Evolutionary conservation across 257 asterid species (phyloP).

Genomic region (Solanum gandarillasii): DNA sequence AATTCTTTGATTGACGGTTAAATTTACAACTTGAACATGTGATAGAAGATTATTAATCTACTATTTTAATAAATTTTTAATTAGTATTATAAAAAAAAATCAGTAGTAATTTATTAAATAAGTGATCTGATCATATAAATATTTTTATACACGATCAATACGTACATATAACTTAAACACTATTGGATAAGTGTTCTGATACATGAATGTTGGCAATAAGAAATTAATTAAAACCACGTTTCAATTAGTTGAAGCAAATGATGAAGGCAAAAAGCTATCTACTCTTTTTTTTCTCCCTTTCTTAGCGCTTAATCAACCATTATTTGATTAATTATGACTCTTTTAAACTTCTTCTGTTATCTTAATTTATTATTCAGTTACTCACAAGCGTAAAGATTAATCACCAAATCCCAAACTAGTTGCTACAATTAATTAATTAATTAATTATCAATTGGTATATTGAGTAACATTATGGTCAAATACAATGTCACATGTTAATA

Average conservation of each 20-base stretch:
- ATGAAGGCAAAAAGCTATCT: not conserved
- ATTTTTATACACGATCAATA: not conserved
- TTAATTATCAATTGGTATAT: not conserved
- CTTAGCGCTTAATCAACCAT: slow-evolving; percentile 2
- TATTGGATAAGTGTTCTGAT: not conserved
- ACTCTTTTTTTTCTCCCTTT: not conserved
- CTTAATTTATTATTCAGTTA: not conserved
- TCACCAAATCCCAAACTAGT: not conserved
- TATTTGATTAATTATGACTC: slow-evolving; percentile 1
- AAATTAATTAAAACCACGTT: not conserved
- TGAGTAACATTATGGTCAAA: not conserved
- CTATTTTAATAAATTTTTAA: too few species aligned
- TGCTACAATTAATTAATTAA: not conserved
- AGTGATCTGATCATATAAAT: not conserved
- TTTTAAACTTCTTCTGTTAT: not conserved
- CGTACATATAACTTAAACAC: not conserved
- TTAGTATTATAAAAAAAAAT: too few species aligned
- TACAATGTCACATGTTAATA: slow-evolving; percentile 3
- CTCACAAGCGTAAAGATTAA: not conserved
- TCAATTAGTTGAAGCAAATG: not conserved
- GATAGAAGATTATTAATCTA: too few species aligned
- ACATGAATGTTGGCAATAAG: not conserved
- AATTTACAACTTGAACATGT: too few species aligned
- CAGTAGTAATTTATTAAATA: too few species aligned
- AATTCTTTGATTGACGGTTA: not conserved